These are phyloP conservation scores for Earliella scabrosa DNA, from an alignment of 1,284 basidiomycete genomes.

Conservation along the genomic window DNA sequence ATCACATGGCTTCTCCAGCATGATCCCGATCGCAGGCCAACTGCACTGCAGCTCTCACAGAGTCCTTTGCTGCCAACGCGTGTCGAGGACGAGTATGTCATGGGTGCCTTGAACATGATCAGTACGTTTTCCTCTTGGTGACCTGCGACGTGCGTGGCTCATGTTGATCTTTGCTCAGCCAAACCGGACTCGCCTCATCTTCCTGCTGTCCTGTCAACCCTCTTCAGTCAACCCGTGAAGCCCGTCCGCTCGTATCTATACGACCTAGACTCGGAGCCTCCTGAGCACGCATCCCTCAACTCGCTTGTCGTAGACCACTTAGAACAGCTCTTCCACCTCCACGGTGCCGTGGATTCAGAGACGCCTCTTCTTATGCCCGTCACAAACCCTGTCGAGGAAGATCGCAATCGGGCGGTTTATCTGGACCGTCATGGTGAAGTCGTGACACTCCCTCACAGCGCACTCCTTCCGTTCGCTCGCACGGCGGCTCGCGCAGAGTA, in stretches of 20 bases:
- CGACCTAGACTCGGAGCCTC: conserved; percentile 71
- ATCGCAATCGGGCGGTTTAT: conserved; percentile 68
- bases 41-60: conserved; percentile 84
- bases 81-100: conserved; percentile 86
- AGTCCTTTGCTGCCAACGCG: conserved; percentile 77
- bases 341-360: conserved; percentile 89
- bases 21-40: conserved; percentile 82
- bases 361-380: conserved; percentile 84
- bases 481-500: conserved; percentile 77
- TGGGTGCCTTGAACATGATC: conserved; percentile 79
- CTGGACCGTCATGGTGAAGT: conserved; percentile 86
- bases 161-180: conserved; percentile 42
- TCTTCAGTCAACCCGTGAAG: conserved; percentile 74
- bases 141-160: conserved; percentile 2
- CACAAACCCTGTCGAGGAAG: conserved; percentile 57
- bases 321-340: conserved; percentile 79
- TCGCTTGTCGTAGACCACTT: conserved; percentile 81
- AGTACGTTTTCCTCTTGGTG: conserved; percentile 45
- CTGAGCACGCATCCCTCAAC: conserved; percentile 77
- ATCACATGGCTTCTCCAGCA: conserved; percentile 87
- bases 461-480: conserved; percentile 84
- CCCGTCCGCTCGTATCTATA: conserved; percentile 80
- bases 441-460: conserved; percentile 79
- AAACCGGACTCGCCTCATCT: conserved; percentile 77
- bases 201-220: conserved; percentile 68